These are phyloP conservation scores for Gossypium herbaceum DNA, from an alignment of 345 rosid genomes.

Conservation along the genomic window DNA sequence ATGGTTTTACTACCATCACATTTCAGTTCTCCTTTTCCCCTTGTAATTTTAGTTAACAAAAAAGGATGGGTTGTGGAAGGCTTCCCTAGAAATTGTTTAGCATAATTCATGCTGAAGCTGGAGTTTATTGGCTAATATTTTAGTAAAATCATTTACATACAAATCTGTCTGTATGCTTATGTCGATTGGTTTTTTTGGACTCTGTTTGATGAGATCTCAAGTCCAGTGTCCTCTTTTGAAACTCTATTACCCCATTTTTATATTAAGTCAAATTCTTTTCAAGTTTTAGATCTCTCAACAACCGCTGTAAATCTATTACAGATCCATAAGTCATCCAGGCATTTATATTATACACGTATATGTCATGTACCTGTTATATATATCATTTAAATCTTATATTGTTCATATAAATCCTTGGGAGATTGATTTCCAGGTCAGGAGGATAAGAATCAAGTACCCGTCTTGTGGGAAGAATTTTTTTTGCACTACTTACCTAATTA, in stretches of 20 bases:
- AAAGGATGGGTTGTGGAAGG: not conserved
- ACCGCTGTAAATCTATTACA: not conserved
- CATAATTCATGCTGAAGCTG: not conserved
- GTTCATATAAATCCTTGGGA: not conserved
- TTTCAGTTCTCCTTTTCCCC: not conserved
- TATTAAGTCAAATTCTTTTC: not conserved
- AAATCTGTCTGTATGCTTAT: not conserved
- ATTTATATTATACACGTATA: not conserved
- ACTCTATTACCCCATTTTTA: not conserved
- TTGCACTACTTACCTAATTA: not conserved
- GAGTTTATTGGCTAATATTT: not conserved
- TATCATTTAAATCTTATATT: not conserved
- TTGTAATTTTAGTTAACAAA: not conserved
- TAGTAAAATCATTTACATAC: not conserved
- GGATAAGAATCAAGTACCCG: not conserved
- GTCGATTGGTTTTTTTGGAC: not conserved
- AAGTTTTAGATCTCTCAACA: not conserved
- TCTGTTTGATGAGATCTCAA: not conserved
- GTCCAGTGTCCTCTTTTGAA: not conserved
- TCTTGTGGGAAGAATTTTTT: conserved; percentile 1
- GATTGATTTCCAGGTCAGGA: not conserved
- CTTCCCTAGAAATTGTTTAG: not conserved
- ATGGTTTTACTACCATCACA: not conserved
- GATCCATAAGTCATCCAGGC: not conserved
- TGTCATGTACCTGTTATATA: not conserved